Percentiles rank a stretch among this genome's conserved stretches.
Evolutionary conservation across 2,329 filamentous ascomycete species (phyloP).

Genomic region (Zymoseptoria tritici): DNA sequence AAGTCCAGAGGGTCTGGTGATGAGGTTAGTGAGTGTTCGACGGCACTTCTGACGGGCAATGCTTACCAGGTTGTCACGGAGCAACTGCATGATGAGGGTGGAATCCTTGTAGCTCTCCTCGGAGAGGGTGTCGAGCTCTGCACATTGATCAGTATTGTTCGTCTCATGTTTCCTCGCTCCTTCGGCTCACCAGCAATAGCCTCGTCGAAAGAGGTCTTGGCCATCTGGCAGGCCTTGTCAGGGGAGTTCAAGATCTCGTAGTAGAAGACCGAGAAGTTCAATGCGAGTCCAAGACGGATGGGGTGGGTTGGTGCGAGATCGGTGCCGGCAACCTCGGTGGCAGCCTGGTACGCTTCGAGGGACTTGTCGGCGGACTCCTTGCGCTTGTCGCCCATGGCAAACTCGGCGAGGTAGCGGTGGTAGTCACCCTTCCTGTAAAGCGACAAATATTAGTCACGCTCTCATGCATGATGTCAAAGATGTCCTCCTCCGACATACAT

Average conservation of each 20-base stretch:
- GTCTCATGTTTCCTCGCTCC: neutral
- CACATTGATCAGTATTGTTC: slow-evolving; percentile 3
- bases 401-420: slow-evolving; percentile 97
- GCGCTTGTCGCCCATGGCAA: slow-evolving; percentile 87
- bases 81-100: slow-evolving; percentile 96
- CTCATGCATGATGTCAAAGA: neutral
- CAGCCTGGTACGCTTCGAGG: slow-evolving; percentile 93
- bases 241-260: slow-evolving; percentile 99
- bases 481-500: slow-evolving; percentile 55
- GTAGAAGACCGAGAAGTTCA: slow-evolving; percentile 99
- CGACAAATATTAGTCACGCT: slow-evolving; percentile 7
- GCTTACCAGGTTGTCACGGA: slow-evolving; percentile 84
- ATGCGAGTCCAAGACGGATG: slow-evolving; percentile 82
- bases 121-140: slow-evolving; percentile 90
- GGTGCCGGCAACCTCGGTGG: slow-evolving; percentile 82
- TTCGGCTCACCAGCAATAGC: slow-evolving; percentile 64
- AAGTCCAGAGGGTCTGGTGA: slow-evolving; percentile 91
- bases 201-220: slow-evolving; percentile 93
- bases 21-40: slow-evolving; percentile 26
- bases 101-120: slow-evolving; percentile 99
- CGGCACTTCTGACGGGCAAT: neutral
- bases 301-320: slow-evolving; percentile 87
- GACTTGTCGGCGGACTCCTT: slow-evolving; percentile 91
- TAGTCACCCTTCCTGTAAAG: slow-evolving; percentile 89
- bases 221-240: slow-evolving; percentile 95